These are phyloP conservation scores for Herpotrichia juniperi DNA, from an alignment of 2,329 filamentous ascomycete genomes.

Conservation along the genomic window DNA sequence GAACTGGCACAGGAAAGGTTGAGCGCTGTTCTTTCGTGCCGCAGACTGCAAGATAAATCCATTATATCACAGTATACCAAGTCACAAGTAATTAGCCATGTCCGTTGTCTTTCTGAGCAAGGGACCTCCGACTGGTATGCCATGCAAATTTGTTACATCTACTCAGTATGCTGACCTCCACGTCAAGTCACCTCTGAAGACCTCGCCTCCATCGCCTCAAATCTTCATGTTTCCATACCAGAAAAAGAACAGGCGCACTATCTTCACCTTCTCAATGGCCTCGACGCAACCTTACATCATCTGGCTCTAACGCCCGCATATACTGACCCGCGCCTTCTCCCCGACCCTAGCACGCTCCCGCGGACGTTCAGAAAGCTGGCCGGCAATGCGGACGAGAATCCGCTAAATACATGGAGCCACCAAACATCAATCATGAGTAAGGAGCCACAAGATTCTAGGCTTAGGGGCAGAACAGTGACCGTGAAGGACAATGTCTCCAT, in stretches of 20 bases:
- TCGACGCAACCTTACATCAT: conserved; percentile 23
- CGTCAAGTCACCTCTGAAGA: conserved; percentile 17
- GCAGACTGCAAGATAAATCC: too few relatives aligned
- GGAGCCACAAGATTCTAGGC: conserved; percentile 9
- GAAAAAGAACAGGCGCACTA: conserved; percentile 23
- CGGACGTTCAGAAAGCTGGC: conserved; percentile 18
- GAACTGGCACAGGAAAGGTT: too few relatives aligned
- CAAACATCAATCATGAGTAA: conserved; percentile 13
- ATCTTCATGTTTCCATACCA: conserved; percentile 18
- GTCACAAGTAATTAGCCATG: conserved; percentile 84
- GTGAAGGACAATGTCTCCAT: conserved; percentile 59
- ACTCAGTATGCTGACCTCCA: background rate
- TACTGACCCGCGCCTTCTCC: conserved; percentile 24
- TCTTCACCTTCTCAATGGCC: conserved; percentile 26
- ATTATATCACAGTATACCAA: too few relatives aligned
- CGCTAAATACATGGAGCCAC: conserved; percentile 31
- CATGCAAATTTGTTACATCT: background rate
- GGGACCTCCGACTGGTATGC: conserved; percentile 19
- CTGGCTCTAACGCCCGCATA: conserved; percentile 23
- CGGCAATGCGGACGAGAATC: conserved; percentile 18
- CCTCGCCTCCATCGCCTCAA: conserved; percentile 18
- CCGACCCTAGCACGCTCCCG: conserved; percentile 21
- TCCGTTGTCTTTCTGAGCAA: conserved; percentile 25
- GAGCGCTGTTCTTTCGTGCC: too few relatives aligned
- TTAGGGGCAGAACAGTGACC: conserved; percentile 42